Conservation (phyloP, 2,329 filamentous ascomycete genomes). For the Pezicula neosporulosa region DNA sequence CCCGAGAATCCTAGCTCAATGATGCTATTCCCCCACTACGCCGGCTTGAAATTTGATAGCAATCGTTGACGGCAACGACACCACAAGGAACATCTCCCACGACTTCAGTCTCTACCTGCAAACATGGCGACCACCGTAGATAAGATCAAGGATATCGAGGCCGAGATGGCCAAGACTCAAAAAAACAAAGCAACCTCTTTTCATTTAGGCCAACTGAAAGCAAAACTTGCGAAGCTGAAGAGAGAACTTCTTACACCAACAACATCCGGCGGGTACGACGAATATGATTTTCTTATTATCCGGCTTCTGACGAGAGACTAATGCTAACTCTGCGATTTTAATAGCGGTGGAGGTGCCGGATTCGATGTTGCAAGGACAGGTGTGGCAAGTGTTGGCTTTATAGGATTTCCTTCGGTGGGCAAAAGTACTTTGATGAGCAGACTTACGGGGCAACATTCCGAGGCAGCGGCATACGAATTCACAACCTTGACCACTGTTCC, state of each 20-base stretch:
- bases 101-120: slow-evolving; percentile 10
- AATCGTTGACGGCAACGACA: too few species aligned
- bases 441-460: slow-evolving; percentile 93
- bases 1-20: too few species aligned
- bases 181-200: slow-evolving; percentile 96
- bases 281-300: too few species aligned
- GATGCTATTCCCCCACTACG: too few species aligned
- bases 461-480: slow-evolving; percentile 97
- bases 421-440: slow-evolving; percentile 97
- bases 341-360: slow-evolving; percentile 81
- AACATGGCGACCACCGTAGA: slow-evolving; percentile 96
- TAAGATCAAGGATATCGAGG: slow-evolving; percentile 98
- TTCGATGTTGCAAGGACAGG: slow-evolving; percentile 98
- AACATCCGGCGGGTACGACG: too few species aligned
- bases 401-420: slow-evolving; percentile 95
- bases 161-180: slow-evolving; percentile 96
- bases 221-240: slow-evolving; percentile 97
- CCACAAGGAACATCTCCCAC: not conserved
- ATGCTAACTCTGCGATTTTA: slow-evolving; percentile 37
- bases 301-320: too few species aligned
- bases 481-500: slow-evolving; percentile 97
- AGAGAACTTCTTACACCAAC: slow-evolving; percentile 87
- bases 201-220: slow-evolving; percentile 94
- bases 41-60: too few species aligned
- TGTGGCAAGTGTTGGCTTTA: slow-evolving; percentile 95